Evolutionary conservation across 2,329 filamentous ascomycete species (phyloP).

Genomic region (Zarea fungicola): DNA sequence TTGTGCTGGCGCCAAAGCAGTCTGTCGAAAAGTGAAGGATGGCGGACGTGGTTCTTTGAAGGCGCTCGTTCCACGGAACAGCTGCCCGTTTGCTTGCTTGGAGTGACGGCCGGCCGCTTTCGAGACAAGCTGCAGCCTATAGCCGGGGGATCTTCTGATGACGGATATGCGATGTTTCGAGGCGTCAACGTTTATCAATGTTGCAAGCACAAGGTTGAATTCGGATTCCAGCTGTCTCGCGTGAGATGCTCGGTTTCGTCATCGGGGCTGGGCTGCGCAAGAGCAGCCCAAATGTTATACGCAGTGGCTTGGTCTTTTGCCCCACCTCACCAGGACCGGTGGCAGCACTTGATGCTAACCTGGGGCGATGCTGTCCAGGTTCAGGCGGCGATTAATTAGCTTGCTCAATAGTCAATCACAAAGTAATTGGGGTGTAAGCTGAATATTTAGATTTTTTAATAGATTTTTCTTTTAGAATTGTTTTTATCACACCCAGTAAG

Average conservation of each 20-base stretch:
- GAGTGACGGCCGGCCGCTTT: neutral
- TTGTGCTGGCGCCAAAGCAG: slow-evolving; percentile 6
- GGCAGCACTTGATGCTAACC: too few relatives aligned
- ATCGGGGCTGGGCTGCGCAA: slow-evolving; percentile 11
- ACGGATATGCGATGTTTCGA: neutral
- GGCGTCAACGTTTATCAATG: neutral
- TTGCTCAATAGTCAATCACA: too few relatives aligned
- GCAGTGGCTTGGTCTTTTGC: slow-evolving; percentile 8
- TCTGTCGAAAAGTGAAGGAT: neutral
- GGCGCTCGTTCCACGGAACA: neutral
- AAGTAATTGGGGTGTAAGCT: too few relatives aligned
- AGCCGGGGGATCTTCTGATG: too few relatives aligned
- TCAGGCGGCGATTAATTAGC: too few relatives aligned
- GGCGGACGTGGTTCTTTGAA: neutral
- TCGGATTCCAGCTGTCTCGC: neutral
- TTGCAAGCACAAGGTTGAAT: neutral
- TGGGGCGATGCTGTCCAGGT: too few relatives aligned
- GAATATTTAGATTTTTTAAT: too few relatives aligned
- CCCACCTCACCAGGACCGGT: slow-evolving; percentile 7
- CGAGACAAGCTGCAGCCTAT: neutral
- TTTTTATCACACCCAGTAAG: too few relatives aligned
- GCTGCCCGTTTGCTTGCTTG: neutral
- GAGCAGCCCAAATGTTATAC: slow-evolving; percentile 5
- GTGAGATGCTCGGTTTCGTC: slow-evolving; percentile 15
- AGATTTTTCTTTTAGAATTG: too few relatives aligned